Conservation (phyloP, 176 grass and related monocot species). For the Carex cristatella region DNA sequence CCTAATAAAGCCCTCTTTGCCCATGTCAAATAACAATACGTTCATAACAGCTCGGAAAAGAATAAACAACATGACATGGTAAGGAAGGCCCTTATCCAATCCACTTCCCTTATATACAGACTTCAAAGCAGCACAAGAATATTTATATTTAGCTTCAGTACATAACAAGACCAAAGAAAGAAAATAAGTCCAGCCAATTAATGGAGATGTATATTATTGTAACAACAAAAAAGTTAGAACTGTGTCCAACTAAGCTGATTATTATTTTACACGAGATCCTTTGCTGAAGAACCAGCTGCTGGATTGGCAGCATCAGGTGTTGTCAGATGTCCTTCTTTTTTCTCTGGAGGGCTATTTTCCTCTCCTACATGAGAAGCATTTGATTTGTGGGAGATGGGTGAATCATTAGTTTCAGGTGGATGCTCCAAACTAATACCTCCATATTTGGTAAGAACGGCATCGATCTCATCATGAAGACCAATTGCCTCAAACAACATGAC, state of each 20-base stretch:
- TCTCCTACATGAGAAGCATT: not conserved
- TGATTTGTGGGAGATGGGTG: not conserved
- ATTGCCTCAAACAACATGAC: conserved; percentile 37
- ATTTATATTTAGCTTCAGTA: not conserved
- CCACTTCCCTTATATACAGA: not conserved
- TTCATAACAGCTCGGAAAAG: not conserved
- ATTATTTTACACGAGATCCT: not conserved
- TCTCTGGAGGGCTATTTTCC: not conserved
- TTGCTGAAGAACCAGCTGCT: not conserved
- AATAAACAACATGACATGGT: not conserved
- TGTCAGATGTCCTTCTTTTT: not conserved
- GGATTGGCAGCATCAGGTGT: not conserved
- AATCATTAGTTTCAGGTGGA: not conserved
- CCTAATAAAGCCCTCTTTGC: not conserved
- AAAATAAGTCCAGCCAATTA: not conserved
- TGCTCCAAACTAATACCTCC: conserved; percentile 10
- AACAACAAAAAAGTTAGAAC: not conserved
- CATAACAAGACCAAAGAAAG: not conserved
- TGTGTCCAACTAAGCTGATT: not conserved
- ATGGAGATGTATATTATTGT: not conserved
- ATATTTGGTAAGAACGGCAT: conserved; percentile 25
- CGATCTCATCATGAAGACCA: conserved; percentile 30
- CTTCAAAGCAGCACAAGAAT: not conserved
- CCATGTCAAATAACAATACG: not conserved
- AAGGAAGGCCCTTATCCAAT: not conserved